Conservation (phyloP, 1,139 yeast genomes). For the Diutina catenulata region DNA sequence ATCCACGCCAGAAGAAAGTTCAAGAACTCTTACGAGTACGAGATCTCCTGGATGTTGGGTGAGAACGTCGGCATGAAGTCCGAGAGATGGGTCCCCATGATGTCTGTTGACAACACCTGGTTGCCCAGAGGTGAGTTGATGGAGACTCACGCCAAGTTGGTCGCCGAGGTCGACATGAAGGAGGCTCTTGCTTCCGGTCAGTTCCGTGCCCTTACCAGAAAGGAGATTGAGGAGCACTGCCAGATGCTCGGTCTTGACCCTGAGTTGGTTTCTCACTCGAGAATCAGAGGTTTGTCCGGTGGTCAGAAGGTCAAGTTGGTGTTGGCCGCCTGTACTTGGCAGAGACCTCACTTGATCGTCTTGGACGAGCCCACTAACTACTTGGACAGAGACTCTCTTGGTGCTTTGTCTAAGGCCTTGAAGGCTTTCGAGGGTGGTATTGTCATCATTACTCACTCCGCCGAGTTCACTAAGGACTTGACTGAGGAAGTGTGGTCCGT, state of each 20-base stretch:
- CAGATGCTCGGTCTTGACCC: slow-evolving; percentile 97
- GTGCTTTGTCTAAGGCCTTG: slow-evolving; percentile 98
- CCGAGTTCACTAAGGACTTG: slow-evolving; percentile 98
- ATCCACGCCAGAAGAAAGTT: slow-evolving; percentile 97
- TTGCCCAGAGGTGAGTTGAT: slow-evolving; percentile 99
- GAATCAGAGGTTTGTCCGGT: slow-evolving; percentile 99
- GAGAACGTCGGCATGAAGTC: slow-evolving; percentile 98
- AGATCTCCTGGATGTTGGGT: slow-evolving; percentile 93
- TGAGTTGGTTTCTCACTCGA: slow-evolving; percentile 98
- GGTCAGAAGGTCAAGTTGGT: slow-evolving; percentile 99
- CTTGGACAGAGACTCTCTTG: slow-evolving; percentile 98
- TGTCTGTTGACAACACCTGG: slow-evolving; percentile 99
- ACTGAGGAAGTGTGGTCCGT: slow-evolving; percentile 99
- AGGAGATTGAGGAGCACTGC: slow-evolving; percentile 99
- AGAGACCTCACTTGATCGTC: slow-evolving; percentile 98
- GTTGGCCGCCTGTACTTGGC: slow-evolving; percentile 99
- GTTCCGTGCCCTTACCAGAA: slow-evolving; percentile 99
- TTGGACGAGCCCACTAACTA: slow-evolving; percentile 99
- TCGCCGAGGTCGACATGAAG: slow-evolving; percentile 99
- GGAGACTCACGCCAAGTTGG: slow-evolving; percentile 97
- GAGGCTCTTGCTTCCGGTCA: slow-evolving; percentile 99
- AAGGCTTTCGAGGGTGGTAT: slow-evolving; percentile 99
- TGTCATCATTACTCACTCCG: slow-evolving; percentile 98
- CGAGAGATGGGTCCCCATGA: slow-evolving; percentile 99
- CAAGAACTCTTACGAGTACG: slow-evolving; percentile 99